Evolutionary conservation across 2,329 filamentous ascomycete genomes (phyloP).

Genomic region (Hirsutella thompsonii): DNA sequence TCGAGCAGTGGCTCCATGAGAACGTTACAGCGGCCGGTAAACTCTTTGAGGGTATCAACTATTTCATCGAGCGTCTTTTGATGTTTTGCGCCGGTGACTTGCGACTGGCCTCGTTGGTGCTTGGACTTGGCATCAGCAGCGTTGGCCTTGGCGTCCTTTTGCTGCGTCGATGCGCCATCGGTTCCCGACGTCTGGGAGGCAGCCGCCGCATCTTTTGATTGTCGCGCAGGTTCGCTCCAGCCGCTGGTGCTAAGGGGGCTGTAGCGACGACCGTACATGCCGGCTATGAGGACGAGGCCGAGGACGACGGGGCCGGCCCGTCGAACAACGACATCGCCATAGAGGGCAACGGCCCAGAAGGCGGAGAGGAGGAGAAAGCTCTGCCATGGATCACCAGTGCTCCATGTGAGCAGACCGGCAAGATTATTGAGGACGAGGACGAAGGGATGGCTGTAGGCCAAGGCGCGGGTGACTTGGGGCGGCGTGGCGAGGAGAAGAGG

Average conservation of each 20-base stretch:
- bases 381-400: slow-evolving; percentile 87
- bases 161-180: slow-evolving; percentile 10
- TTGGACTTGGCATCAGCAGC: slow-evolving; percentile 15
- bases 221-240: slow-evolving; percentile 41
- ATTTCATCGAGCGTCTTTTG: slow-evolving; percentile 97
- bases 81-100: slow-evolving; percentile 55
- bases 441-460: slow-evolving; percentile 94
- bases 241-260: slow-evolving; percentile 81
- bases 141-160: slow-evolving; percentile 11
- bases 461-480: slow-evolving; percentile 82
- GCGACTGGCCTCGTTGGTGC: slow-evolving; percentile 36
- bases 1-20: slow-evolving; percentile 78
- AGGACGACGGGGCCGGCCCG: slow-evolving; percentile 74
- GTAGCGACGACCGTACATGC: slow-evolving; percentile 86
- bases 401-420: slow-evolving; percentile 83
- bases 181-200: slow-evolving; percentile 5
- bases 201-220: slow-evolving; percentile 13
- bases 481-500: slow-evolving; percentile 86
- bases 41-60: slow-evolving; percentile 79
- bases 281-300: slow-evolving; percentile 66
- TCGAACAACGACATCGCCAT: slow-evolving; percentile 72
- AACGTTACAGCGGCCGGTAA: slow-evolving; percentile 86
- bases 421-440: slow-evolving; percentile 78
- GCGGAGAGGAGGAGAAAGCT: slow-evolving; percentile 77
- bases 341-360: slow-evolving; percentile 80